Evolutionary conservation across 1,284 basidiomycete genomes (phyloP), one percentile per base, ranked within the genome.

Genomic region (Trametes polyzona): DNA sequence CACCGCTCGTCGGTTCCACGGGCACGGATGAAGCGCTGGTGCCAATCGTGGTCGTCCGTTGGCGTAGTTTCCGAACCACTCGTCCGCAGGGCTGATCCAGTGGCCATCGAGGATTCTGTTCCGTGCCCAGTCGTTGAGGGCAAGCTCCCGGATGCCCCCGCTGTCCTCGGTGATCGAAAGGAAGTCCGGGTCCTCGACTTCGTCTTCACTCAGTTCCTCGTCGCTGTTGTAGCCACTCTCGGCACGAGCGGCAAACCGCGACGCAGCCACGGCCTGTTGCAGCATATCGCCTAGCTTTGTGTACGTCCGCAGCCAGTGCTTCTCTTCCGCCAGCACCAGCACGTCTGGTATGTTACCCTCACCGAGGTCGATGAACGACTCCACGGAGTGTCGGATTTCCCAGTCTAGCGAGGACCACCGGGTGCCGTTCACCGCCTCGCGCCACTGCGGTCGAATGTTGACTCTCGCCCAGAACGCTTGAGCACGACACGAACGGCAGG

Each of bases 121-220:
- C 26, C 89, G 78, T 5, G 86, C 87, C 87, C 87, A 90, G 64
- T 89, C 87, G n/a, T 78, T 76, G 47, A 90, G 72, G 0, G 88
- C 86, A 48, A 90, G 73, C 17, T 88, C 85, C 26, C 82, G 77
- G 4, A 88, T 81, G 24, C 83, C 76, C 7, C 74, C 80, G 6
- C 77, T 73, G 36, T 88, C 83, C 61, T 89, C 87, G 5, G 83
- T 81, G 63, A 83, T 69, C 21, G 83, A 79, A 62, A 87, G 72
- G 35, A 84, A 61, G 59, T 86, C 84, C 11, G 80, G 73, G 65
- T 86, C 86, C 36, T 86, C 84, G 24, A 87, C 84, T 19, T 83
- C 81, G 14, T 83, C 80, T 27, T 79, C 80, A 50, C 79, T 80
- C 23, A 73, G 51, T 30, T 78, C 77, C 16, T 75, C 76, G n/a